Conservation (phyloP, 2,329 filamentous ascomycete species). For the Lachnum nothofagi region DNA sequence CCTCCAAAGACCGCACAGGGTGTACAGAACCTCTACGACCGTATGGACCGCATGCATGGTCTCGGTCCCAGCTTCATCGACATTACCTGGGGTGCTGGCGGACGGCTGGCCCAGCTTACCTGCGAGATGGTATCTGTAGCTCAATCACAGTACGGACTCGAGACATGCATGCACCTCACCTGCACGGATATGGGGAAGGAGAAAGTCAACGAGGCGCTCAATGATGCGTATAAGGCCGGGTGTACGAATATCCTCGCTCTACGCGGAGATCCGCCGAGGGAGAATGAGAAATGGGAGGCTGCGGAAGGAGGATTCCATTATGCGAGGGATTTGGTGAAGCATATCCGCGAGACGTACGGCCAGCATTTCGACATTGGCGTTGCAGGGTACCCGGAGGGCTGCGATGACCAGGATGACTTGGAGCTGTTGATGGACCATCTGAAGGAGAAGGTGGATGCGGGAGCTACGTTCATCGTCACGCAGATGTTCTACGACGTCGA, state of each 20-base stretch:
- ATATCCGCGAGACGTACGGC: slow-evolving; percentile 73
- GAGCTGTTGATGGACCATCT: slow-evolving; percentile 83
- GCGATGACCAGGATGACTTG: slow-evolving; percentile 85
- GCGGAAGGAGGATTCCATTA: slow-evolving; percentile 84
- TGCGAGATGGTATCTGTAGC: slow-evolving; percentile 97
- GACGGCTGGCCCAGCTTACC: slow-evolving; percentile 82
- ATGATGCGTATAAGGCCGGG: slow-evolving; percentile 84
- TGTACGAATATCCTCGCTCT: slow-evolving; percentile 97
- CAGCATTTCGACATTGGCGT: slow-evolving; percentile 97
- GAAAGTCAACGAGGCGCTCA: slow-evolving; percentile 83
- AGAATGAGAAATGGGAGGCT: slow-evolving; percentile 89
- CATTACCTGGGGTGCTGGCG: slow-evolving; percentile 96
- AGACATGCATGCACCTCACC: slow-evolving; percentile 98
- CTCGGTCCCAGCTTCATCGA: slow-evolving; percentile 95
- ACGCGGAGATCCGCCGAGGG: slow-evolving; percentile 86
- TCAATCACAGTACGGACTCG: slow-evolving; percentile 89
- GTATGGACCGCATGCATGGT: slow-evolving; percentile 98
- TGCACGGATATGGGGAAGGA: slow-evolving; percentile 96
- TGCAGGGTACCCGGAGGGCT: slow-evolving; percentile 92
- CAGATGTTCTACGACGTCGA: slow-evolving; percentile 99
- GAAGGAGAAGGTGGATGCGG: slow-evolving; percentile 95
- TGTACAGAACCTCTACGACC: slow-evolving; percentile 98
- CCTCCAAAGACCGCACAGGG: slow-evolving; percentile 95
- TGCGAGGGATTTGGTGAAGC: slow-evolving; percentile 75
- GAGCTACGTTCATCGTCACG: slow-evolving; percentile 88